phyloP scores from a whole-genome alignment of 192 early-diverging fungal genomes.

The Fimicolochytrium jonesii region DNA sequence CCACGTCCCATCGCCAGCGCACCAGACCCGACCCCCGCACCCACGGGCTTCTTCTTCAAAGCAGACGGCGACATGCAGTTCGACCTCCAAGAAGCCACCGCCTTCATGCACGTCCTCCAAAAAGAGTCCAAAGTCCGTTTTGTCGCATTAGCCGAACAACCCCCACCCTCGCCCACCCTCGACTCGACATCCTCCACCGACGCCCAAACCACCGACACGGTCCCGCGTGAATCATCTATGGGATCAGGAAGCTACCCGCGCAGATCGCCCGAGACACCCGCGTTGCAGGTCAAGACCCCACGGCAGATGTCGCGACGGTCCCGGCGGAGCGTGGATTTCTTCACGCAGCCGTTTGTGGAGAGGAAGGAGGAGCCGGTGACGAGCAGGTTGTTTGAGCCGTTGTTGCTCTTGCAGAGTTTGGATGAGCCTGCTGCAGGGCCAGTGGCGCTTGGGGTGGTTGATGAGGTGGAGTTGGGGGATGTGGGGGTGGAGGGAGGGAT shows the following conservation, averaged over 20 bases:
- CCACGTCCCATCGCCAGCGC: too few species aligned
- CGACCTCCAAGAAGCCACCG: constrained; percentile 15
- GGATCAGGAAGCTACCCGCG: background rate
- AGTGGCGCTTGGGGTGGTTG: too few species aligned
- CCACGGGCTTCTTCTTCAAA: constrained; percentile 4
- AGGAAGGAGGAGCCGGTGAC: too few species aligned
- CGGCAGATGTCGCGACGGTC: background rate
- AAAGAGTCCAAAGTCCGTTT: constrained; percentile 6
- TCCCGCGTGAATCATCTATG: background rate
- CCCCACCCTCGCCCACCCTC: background rate
- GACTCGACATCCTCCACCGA: background rate
- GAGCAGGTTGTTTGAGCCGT: too few species aligned
- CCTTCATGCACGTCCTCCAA: constrained; percentile 12
- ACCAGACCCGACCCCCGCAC: too few species aligned
- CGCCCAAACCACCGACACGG: background rate
- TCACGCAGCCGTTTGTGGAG: too few species aligned
- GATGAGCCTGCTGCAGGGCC: too few species aligned
- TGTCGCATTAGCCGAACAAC: background rate
- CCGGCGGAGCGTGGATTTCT: too few species aligned
- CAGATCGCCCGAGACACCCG: background rate
- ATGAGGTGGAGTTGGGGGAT: too few species aligned
- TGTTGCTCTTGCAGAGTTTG: too few species aligned
- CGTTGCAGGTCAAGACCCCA: background rate
- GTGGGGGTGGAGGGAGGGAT: too few species aligned
- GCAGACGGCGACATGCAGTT: constrained; percentile 12